phyloP scores from a whole-genome alignment of 2,329 filamentous ascomycete genomes.

The Penicillium sp. region DNA sequence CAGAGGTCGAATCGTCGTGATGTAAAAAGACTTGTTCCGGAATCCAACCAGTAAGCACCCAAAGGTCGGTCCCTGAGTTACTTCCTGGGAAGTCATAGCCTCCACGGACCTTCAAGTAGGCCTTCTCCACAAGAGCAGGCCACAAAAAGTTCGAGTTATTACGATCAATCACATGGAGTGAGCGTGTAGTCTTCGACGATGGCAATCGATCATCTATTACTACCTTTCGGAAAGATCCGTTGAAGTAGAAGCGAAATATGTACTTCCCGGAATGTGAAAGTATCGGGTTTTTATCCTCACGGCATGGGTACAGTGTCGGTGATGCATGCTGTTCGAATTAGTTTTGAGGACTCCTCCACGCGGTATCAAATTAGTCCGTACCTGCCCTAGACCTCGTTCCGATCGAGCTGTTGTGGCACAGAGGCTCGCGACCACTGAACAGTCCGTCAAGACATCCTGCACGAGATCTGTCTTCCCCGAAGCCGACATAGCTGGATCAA shows the following conservation, averaged over 20 bases:
- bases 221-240: slow-evolving; percentile 84
- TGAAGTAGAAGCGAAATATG: slow-evolving; percentile 89
- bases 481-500: slow-evolving; percentile 55
- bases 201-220: slow-evolving; percentile 87
- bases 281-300: slow-evolving; percentile 57
- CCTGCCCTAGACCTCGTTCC: slow-evolving; percentile 65
- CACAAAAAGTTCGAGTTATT: slow-evolving; percentile 78
- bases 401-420: slow-evolving; percentile 74
- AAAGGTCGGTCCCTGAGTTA: slow-evolving; percentile 92
- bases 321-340: slow-evolving; percentile 59
- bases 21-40: slow-evolving; percentile 93
- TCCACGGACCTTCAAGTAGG: slow-evolving; percentile 89
- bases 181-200: slow-evolving; percentile 66
- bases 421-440: slow-evolving; percentile 92
- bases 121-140: slow-evolving; percentile 92
- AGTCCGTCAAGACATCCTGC: slow-evolving; percentile 93
- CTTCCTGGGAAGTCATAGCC: slow-evolving; percentile 98
- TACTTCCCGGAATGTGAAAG: slow-evolving; percentile 83
- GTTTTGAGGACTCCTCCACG: not conserved
- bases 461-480: slow-evolving; percentile 72
- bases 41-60: slow-evolving; percentile 92
- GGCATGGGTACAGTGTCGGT: slow-evolving; percentile 72
- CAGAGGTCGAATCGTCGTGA: slow-evolving; percentile 73
- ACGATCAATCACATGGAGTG: slow-evolving; percentile 83
- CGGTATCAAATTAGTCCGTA: slow-evolving; percentile 35